Evolutionary conservation across 1,284 basidiomycete species (phyloP).

Genomic region (Boletus smithii): DNA sequence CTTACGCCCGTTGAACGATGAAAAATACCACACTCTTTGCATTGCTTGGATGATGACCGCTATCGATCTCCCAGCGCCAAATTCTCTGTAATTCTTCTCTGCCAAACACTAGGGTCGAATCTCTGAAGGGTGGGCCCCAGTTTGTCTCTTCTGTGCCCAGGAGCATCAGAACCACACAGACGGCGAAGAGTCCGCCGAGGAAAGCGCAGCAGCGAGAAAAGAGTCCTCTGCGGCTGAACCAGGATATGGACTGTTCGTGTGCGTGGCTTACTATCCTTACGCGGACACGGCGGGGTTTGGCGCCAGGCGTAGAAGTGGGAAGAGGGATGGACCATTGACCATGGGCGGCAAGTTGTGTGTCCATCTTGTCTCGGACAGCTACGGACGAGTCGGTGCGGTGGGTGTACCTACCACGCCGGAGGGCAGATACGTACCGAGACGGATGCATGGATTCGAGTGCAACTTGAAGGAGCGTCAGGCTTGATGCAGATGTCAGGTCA

Average conservation of each 20-base stretch:
- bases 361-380: slow-evolving; percentile 60
- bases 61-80: slow-evolving; percentile 88
- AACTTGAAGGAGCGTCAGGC: background rate
- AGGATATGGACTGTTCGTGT: slow-evolving; percentile 46
- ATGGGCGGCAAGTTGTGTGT: slow-evolving; percentile 37
- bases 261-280: slow-evolving; percentile 54
- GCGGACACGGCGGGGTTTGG: slow-evolving; percentile 45
- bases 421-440: slow-evolving; percentile 6
- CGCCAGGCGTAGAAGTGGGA: slow-evolving; percentile 39
- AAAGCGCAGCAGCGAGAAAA: slow-evolving; percentile 47
- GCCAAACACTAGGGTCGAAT: slow-evolving; percentile 71
- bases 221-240: slow-evolving; percentile 54
- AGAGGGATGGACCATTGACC: slow-evolving; percentile 53
- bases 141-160: slow-evolving; percentile 51
- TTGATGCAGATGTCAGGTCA: slow-evolving; percentile 7
- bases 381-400: slow-evolving; percentile 51
- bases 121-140: slow-evolving; percentile 63
- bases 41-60: slow-evolving; percentile 83
- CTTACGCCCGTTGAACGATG: background rate
- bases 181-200: slow-evolving; percentile 45
- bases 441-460: slow-evolving; percentile 2
- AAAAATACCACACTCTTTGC: slow-evolving; percentile 53
- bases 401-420: slow-evolving; percentile 11
- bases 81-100: slow-evolving; percentile 76
- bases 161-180: slow-evolving; percentile 54